These are phyloP conservation scores for Tothia fuscella DNA, from an alignment of 2,329 filamentous ascomycete genomes.

Conservation along the genomic window DNA sequence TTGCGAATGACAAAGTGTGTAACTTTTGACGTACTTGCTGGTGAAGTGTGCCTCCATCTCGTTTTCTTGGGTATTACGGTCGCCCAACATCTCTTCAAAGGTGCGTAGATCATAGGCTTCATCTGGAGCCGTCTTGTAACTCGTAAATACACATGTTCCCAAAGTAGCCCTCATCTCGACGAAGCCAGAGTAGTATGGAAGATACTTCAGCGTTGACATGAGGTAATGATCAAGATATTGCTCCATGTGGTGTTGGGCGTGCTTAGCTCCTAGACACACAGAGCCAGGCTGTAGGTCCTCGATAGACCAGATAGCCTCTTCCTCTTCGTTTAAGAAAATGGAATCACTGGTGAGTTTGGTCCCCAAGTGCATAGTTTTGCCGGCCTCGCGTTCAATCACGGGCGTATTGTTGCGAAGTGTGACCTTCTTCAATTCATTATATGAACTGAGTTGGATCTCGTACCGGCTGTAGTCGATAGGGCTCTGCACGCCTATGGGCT, in stretches of 20 bases:
- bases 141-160: constrained; percentile 3
- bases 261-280: not conserved
- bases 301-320: not conserved
- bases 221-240: constrained; percentile 5
- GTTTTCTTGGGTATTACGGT: not conserved
- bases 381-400: not conserved
- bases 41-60: constrained; percentile 1
- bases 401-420: not conserved
- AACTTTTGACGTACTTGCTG: not conserved
- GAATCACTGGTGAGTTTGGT: not conserved
- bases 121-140: not conserved
- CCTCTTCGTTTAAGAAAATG: not conserved
- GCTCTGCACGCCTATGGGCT: not conserved
- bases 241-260: not conserved
- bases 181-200: not conserved
- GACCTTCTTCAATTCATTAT: no score
- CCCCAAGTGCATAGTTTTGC: not conserved
- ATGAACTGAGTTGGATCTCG: not conserved
- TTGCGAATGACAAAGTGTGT: not conserved
- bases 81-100: constrained; percentile 2
- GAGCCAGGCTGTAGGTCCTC: not conserved
- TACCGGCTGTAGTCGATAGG: constrained; percentile 5
- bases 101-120: not conserved
- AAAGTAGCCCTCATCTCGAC: constrained; percentile 3
- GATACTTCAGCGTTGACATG: not conserved